phyloP scores from a whole-genome alignment of 306 rosid species.

The Castanea sativa region DNA sequence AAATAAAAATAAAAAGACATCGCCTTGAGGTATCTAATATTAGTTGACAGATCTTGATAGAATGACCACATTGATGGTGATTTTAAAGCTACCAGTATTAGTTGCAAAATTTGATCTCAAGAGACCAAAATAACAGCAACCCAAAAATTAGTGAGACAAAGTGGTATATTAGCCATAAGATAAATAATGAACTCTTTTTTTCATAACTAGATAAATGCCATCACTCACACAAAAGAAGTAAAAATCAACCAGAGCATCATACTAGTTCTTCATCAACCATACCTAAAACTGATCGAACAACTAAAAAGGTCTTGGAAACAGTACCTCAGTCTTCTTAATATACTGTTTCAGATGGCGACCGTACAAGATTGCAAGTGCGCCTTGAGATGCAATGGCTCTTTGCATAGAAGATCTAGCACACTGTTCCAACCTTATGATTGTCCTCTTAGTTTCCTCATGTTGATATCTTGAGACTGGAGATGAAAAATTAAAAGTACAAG shows the following conservation, averaged over 20 bases:
- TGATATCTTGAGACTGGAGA: slow-evolving; percentile 53
- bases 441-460: slow-evolving; percentile 52
- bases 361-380: slow-evolving; percentile 68
- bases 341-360: slow-evolving; percentile 63
- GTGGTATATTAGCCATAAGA: too few species aligned
- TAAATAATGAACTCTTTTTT: too few species aligned
- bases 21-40: too few species aligned
- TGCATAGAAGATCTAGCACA: slow-evolving; percentile 48
- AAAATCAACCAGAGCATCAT: not conserved
- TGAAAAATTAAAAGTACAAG: not conserved
- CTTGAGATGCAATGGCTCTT: slow-evolving; percentile 61
- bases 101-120: too few species aligned
- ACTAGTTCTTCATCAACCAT: not conserved
- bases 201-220: not conserved
- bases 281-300: not conserved
- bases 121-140: too few species aligned
- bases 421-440: slow-evolving; percentile 80
- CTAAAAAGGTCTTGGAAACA: not conserved
- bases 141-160: too few species aligned
- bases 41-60: too few species aligned
- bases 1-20: too few species aligned
- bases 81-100: too few species aligned
- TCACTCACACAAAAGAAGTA: not conserved
- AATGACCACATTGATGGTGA: too few species aligned
- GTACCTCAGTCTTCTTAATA: slow-evolving; percentile 66